Evolutionary conservation across 805 yeast species (phyloP), one percentile per base, ranked within the genome.

Genomic region (Pichia scutulata): DNA sequence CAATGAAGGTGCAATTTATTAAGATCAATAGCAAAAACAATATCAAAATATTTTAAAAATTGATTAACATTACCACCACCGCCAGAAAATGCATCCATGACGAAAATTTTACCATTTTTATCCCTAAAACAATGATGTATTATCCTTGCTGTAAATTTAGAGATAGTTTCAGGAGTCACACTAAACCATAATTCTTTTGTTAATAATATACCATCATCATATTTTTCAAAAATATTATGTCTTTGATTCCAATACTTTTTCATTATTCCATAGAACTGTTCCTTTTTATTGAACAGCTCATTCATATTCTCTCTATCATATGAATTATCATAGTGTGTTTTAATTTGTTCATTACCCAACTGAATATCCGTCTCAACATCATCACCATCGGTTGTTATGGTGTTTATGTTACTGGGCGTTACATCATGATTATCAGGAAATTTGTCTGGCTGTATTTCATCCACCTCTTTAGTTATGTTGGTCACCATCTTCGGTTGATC

Each of bases 41-140:
- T 57, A 1, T 75, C 74, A 64, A 86, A 85, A 33, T 61, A 55
- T 49, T 70, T 59, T 44, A 90, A 86, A 64, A 88, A 78, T 55
- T 86, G 93, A 26, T 87, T 85, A 1, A 86, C 70, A 60, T 88
- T 87, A 0, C 96, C 95, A 1, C 95, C 96, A 2, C 89, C 95
- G 0, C 96, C 96, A 55, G 93, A 82, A 60, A 86, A 86, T 1
- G 85, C 75, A 60, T 88, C 96, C 21, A 84, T 63, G 1, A 52
- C 51, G 18, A 23, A 41, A 6, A 89, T 78, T 57, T 87, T 95
- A 22, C 87, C 84, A 1, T 86, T 70, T 0, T 96, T 96, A 1
- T 95, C 96, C 1, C 89, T 96, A 58, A 87, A 86, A 1, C 86
- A 74, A 61, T 89, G 71, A 46, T 70, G 64, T n/a, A 82, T 66